phyloP scores from a whole-genome alignment of 768 basidiomycete genomes.

The Boletus subcaerulescens region DNA sequence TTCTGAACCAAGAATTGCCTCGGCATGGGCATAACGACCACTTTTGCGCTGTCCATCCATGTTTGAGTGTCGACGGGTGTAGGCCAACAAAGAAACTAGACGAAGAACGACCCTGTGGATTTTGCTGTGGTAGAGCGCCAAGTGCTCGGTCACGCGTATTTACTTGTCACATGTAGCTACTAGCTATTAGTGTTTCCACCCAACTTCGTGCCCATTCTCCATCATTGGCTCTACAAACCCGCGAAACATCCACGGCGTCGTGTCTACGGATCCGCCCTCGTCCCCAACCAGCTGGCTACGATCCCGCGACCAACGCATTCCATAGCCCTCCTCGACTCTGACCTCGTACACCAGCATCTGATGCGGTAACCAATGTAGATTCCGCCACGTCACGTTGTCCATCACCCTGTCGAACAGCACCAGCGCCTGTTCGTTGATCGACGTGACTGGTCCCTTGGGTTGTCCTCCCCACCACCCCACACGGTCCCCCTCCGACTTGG shows the following conservation, averaged over 20 bases:
- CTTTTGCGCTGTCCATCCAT: slow-evolving; percentile 9
- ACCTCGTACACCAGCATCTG: slow-evolving; percentile 60
- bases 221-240: slow-evolving; percentile 70
- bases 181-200: slow-evolving; percentile 49
- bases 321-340: slow-evolving; percentile 58
- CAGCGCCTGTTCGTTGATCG: slow-evolving; percentile 52
- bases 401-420: slow-evolving; percentile 52
- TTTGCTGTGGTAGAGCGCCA: neutral
- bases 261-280: neutral
- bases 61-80: neutral
- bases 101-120: neutral
- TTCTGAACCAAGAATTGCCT: slow-evolving; percentile 77
- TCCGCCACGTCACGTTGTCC: slow-evolving; percentile 54
- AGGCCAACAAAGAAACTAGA: neutral
- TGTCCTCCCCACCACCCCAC: slow-evolving; percentile 57
- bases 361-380: slow-evolving; percentile 66
- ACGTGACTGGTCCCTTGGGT: slow-evolving; percentile 49
- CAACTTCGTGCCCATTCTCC: slow-evolving; percentile 60
- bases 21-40: slow-evolving; percentile 56
- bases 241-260: slow-evolving; percentile 51
- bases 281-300: slow-evolving; percentile 14
- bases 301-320: slow-evolving; percentile 65
- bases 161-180: slow-evolving; percentile 18
- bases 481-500: neutral
- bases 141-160: slow-evolving; percentile 21